phyloP scores from a whole-genome alignment of 768 basidiomycete genomes.

The Boletus coccyginus region DNA sequence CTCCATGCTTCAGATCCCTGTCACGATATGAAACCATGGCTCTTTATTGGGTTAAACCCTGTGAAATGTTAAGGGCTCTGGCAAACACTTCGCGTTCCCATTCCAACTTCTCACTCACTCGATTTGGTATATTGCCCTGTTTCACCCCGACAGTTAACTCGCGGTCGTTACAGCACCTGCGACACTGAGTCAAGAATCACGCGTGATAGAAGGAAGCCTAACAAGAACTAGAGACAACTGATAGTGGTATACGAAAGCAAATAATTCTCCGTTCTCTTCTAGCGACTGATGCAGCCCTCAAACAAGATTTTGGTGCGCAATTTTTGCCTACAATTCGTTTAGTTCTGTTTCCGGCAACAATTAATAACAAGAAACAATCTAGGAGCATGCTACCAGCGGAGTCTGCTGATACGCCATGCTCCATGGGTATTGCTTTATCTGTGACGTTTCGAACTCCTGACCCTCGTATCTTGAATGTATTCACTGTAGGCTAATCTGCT shows the following conservation, averaged over 20 bases:
- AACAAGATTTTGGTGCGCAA: neutral
- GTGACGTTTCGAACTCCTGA: neutral
- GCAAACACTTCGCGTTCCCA: neutral
- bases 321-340: neutral
- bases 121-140: neutral
- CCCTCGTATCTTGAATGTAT: neutral
- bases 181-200: neutral
- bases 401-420: neutral
- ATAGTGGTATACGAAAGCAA: no score
- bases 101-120: neutral
- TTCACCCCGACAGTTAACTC: neutral
- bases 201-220: neutral
- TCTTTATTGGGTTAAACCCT: neutral
- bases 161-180: neutral
- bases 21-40: neutral
- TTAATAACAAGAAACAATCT: neutral
- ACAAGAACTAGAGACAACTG: no score
- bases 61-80: neutral
- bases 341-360: neutral
- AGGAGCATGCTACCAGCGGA: neutral
- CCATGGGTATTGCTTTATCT: neutral
- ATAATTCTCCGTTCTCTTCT: no score
- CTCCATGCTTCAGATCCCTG: no score
- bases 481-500: neutral
- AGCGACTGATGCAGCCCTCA: no score